Percentiles rank a stretch among this genome's conserved stretches.
Conservation (phyloP, 1,284 basidiomycete genomes). For the Apiotrichum veenhuisii region DNA sequence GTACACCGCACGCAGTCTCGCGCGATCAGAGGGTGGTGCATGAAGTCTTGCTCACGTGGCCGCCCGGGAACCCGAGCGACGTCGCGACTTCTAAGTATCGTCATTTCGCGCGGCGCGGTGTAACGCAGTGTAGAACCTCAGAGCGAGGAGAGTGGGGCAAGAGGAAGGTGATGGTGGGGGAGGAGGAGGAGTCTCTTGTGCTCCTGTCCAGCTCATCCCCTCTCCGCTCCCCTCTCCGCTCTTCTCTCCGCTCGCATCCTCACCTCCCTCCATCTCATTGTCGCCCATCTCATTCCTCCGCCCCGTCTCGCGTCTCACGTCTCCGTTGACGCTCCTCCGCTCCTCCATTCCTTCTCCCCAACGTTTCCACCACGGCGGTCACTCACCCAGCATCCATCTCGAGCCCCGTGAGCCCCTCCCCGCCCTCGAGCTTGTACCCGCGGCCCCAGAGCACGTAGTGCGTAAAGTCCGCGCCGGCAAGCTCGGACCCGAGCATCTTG, state of each 20-base stretch:
- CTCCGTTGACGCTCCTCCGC: not conserved
- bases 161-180: too few species aligned
- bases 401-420: slow-evolving; percentile 40
- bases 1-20: too few species aligned
- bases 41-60: not conserved
- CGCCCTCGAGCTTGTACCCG: slow-evolving; percentile 46
- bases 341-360: not conserved
- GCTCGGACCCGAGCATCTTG: slow-evolving; percentile 73
- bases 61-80: too few species aligned
- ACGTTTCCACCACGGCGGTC: not conserved
- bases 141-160: too few species aligned
- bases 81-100: not conserved
- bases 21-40: not conserved
- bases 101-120: not conserved
- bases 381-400: slow-evolving; percentile 37
- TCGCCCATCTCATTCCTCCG: too few species aligned
- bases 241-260: too few species aligned
- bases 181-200: too few species aligned
- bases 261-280: too few species aligned
- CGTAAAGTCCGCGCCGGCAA: slow-evolving; percentile 54
- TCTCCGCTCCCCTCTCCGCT: too few species aligned
- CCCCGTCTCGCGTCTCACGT: too few species aligned
- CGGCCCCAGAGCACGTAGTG: slow-evolving; percentile 48
- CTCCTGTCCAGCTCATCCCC: too few species aligned
- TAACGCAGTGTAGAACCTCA: too few species aligned